These are phyloP conservation scores for Chaetomiaceae sp. DNA, from an alignment of 2,329 filamentous ascomycete genomes.

Conservation along the genomic window DNA sequence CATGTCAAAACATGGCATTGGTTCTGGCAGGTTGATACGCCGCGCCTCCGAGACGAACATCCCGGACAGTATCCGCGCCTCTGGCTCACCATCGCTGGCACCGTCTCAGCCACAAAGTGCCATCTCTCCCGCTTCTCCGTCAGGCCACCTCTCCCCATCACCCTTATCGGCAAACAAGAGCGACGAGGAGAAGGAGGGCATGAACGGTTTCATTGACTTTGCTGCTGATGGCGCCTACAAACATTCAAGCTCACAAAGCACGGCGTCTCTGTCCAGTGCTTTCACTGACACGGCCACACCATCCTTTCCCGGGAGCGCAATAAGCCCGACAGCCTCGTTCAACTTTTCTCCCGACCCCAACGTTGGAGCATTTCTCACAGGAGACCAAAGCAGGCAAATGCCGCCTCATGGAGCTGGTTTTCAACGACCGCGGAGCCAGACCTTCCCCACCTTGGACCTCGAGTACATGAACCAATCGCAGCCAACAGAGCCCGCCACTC, in stretches of 20 bases:
- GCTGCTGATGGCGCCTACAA: conserved; percentile 50
- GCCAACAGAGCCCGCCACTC: conserved; percentile 43
- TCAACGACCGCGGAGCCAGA: conserved; percentile 79
- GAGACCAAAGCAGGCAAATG: conserved; percentile 38
- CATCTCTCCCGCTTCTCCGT: conserved; percentile 70
- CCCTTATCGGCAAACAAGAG: conserved; percentile 65
- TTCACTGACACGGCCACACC: conserved; percentile 61
- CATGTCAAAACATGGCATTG: conserved; percentile 75
- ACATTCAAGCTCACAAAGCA: conserved; percentile 62
- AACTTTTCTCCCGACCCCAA: conserved; percentile 71
- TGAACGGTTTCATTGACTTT: conserved; percentile 54
- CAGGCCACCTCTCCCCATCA: conserved; percentile 61
- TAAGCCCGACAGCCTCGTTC: conserved; percentile 72
- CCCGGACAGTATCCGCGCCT: conserved; percentile 57
- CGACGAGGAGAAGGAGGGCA: conserved; percentile 61
- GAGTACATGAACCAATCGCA: conserved; percentile 49
- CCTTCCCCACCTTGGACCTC: conserved; percentile 69
- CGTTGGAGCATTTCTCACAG: conserved; percentile 56
- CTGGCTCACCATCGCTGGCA: conserved; percentile 45
- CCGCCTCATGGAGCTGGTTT: conserved; percentile 39
- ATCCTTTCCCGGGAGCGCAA: conserved; percentile 65
- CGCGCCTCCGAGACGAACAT: conserved; percentile 67
- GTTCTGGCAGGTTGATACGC: conserved; percentile 46
- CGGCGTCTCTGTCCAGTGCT: conserved; percentile 62
- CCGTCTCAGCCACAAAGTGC: conserved; percentile 59